Conservation (phyloP, 768 basidiomycete genomes). For the Nidula microcarpa region DNA sequence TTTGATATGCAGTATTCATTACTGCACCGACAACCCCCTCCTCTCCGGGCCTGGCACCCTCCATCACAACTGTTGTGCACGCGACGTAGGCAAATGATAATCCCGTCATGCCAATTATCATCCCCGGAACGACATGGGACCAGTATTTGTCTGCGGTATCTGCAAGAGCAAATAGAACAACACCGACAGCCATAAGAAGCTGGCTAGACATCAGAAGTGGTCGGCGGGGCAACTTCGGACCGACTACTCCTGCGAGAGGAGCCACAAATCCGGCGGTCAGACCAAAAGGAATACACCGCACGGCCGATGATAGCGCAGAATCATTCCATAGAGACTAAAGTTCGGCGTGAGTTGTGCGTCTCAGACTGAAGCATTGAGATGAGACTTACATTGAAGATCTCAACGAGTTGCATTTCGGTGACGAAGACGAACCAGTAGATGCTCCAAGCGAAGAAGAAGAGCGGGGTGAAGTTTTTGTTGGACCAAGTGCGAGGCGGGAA, state of each 20-base stretch:
- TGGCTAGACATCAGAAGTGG: neutral
- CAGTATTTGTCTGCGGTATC: slow-evolving; percentile 36
- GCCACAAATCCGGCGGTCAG: neutral
- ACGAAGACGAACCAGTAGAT: neutral
- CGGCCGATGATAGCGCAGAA: neutral
- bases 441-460: neutral
- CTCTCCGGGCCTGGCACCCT: neutral
- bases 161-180: slow-evolving; percentile 35
- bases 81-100: slow-evolving; percentile 30
- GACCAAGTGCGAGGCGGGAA: neutral
- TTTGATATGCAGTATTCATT: neutral
- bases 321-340: neutral
- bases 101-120: slow-evolving; percentile 41
- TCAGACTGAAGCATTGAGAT: slow-evolving; percentile 4
- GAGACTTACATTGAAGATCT: neutral
- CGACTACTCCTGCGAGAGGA: neutral
- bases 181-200: slow-evolving; percentile 2
- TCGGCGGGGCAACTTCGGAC: neutral
- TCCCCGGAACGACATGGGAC: slow-evolving; percentile 41
- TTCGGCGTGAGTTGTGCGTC: slow-evolving; percentile 5
- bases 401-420: neutral
- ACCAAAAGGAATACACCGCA: neutral
- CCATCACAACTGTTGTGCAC: slow-evolving; percentile 4
- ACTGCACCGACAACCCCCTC: neutral
- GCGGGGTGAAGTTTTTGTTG: neutral